A percentile compares a stretch with the other conserved stretches of the same genome.
Conservation (phyloP, 176 grass and related monocot species). For the Bolboschoenus planiculmis region DNA sequence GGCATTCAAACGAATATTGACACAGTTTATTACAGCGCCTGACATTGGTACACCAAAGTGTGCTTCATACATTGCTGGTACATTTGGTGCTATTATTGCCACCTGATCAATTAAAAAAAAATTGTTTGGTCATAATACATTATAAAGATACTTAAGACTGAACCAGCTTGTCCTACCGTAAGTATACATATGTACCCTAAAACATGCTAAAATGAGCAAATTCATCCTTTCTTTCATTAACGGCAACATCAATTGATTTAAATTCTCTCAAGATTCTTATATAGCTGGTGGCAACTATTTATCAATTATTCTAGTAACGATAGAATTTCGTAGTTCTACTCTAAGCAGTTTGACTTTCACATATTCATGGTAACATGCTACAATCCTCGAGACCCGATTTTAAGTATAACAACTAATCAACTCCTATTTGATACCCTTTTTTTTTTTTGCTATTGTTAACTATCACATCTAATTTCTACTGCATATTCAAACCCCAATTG, state of each 20-base stretch:
- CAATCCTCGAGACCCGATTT: background rate
- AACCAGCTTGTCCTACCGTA: background rate
- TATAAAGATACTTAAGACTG: background rate
- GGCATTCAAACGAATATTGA: slow-evolving; percentile 82
- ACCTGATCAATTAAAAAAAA: slow-evolving; percentile 43
- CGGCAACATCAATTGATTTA: background rate
- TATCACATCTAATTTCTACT: no score
- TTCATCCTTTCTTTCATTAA: background rate
- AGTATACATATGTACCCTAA: background rate
- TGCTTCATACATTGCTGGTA: slow-evolving; percentile 82
- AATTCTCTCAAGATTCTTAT: background rate
- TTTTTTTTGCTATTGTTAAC: no score
- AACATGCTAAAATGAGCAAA: background rate
- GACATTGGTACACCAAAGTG: slow-evolving; percentile 98
- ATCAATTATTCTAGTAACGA: background rate
- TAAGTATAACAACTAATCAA: background rate
- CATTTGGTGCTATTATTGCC: slow-evolving; percentile 85
- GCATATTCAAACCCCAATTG: no score
- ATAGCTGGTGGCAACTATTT: background rate
- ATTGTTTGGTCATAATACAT: slow-evolving; percentile 14
- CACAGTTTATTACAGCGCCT: slow-evolving; percentile 70
- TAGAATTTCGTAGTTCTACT: background rate
- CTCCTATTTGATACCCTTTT: background rate
- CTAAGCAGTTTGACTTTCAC: background rate
- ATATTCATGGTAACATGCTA: background rate